Conservation (phyloP, 208 protist genomes). For the Spongospora subterranea region DNA sequence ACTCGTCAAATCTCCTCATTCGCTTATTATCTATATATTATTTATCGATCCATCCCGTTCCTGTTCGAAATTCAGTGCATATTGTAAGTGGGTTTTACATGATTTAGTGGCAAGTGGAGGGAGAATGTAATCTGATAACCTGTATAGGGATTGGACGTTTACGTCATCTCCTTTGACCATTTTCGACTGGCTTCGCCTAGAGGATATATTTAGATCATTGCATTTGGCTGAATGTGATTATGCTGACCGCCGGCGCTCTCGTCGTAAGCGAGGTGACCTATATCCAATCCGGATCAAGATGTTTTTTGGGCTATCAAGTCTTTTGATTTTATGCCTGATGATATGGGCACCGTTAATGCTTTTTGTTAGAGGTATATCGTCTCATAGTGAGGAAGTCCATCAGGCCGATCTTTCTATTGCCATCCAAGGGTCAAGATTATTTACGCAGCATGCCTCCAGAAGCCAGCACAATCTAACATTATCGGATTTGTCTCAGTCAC, state of each 20-base stretch:
- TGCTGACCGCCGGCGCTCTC: background rate
- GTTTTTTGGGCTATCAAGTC: background rate
- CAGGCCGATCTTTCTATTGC: no score
- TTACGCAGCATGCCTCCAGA: no score
- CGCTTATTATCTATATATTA: background rate
- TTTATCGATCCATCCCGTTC: background rate
- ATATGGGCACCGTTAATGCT: conserved; percentile 2
- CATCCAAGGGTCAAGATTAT: no score
- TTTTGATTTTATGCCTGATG: background rate
- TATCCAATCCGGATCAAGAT: background rate
- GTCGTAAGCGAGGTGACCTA: background rate
- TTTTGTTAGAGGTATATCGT: background rate
- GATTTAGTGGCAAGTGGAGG: no score
- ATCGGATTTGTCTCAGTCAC: no score
- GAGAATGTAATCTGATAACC: background rate
- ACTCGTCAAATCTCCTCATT: background rate
- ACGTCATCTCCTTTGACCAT: background rate
- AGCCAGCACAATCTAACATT: no score
- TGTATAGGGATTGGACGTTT: background rate
- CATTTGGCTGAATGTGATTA: background rate
- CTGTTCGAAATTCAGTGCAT: background rate
- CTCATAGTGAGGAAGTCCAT: no score
- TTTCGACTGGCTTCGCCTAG: background rate
- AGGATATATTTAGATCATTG: background rate
- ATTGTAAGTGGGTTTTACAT: background rate